Evolutionary conservation across 2,329 filamentous ascomycete genomes (phyloP), one percentile per base, ranked within the genome.

Genomic region (Phoma herbarum): DNA sequence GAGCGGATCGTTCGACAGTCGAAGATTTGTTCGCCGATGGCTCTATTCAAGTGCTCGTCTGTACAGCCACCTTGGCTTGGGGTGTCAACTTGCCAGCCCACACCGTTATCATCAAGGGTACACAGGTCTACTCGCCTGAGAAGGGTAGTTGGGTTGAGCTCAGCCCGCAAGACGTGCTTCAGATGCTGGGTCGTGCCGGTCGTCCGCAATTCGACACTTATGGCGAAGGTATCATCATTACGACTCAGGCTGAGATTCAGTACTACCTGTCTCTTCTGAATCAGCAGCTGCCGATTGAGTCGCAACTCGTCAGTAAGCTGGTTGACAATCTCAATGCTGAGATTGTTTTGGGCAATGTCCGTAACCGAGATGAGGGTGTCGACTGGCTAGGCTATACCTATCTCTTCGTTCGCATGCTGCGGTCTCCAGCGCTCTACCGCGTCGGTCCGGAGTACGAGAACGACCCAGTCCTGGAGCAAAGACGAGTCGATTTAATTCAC

Each of bases 321-420:
- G 93, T 95, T 1, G 95, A 99, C 79, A 98, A 97, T 64, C 83
- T 99, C 63, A 99, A 99, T 69, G 95, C 95, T 2, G 95, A 99
- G 75, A 85, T 99, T 70, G 96, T 99, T 10, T 85, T 99, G 20
- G 95, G 95, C 50, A 99, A 97, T 70, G 87, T 99, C 25, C 88
- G 94, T 55, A 93, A 84, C 60, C 88, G 96, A 59, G 94, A 99
- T 66, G 95, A 99, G 74, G 95, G 91, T 67, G 95, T 99, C n/a
- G 93, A 99, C 74, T 99, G 95, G 95, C 86, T 99, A 31, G 94
- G 95, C 12, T 99, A 99, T 77, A 97, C 94, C 0, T 99, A 99
- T 76, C 87, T 99, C 18, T 99, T 97, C 73, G 92, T 99, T 53
- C 91, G 95, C 48, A 99, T 99, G 95, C 85, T 99, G 62, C 89